phyloP scores from a whole-genome alignment of 345 rosid species.

The Hibiscus syriacus region DNA sequence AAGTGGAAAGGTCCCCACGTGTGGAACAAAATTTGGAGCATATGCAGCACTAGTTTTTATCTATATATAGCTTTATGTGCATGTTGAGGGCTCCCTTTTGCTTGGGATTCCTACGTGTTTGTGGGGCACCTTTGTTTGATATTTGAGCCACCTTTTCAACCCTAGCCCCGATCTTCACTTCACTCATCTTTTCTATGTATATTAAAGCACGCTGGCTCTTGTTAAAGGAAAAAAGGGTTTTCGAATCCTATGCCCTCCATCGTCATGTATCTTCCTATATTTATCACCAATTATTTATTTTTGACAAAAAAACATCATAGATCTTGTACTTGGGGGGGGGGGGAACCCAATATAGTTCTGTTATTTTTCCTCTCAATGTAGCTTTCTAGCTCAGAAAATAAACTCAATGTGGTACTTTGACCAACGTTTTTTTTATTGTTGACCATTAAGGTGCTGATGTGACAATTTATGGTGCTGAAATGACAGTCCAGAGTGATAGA shows the following conservation, averaged over 20 bases:
- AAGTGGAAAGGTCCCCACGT: constrained; percentile 37
- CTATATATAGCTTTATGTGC: constrained; percentile 28
- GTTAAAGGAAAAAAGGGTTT: constrained; percentile 23
- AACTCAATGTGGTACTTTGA: too few relatives aligned
- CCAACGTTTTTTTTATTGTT: too few relatives aligned
- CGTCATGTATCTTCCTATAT: constrained; percentile 1
- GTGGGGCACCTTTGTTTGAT: constrained; percentile 40
- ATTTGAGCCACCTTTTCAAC: constrained; percentile 52
- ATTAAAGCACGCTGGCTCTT: constrained; percentile 28
- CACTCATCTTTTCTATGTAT: constrained; percentile 28
- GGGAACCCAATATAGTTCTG: too few relatives aligned
- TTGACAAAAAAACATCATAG: too few relatives aligned
- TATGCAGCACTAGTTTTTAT: constrained; percentile 12
- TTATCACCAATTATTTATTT: background rate
- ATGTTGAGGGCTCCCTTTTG: constrained; percentile 26
- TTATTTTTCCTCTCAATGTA: too few relatives aligned
- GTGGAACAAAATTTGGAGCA: constrained; percentile 43
- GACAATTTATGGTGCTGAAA: too few relatives aligned
- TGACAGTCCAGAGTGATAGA: too few relatives aligned
- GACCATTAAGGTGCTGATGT: too few relatives aligned
- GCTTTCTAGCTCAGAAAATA: too few relatives aligned
- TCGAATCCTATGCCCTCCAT: constrained; percentile 63
- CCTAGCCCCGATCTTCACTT: constrained; percentile 27
- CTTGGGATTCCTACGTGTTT: constrained; percentile 55
- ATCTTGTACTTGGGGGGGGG: too few relatives aligned